Base-by-base conservation (phyloP, 495 filamentous ascomycete genomes). In the Trichoderma gamsii region DNA sequence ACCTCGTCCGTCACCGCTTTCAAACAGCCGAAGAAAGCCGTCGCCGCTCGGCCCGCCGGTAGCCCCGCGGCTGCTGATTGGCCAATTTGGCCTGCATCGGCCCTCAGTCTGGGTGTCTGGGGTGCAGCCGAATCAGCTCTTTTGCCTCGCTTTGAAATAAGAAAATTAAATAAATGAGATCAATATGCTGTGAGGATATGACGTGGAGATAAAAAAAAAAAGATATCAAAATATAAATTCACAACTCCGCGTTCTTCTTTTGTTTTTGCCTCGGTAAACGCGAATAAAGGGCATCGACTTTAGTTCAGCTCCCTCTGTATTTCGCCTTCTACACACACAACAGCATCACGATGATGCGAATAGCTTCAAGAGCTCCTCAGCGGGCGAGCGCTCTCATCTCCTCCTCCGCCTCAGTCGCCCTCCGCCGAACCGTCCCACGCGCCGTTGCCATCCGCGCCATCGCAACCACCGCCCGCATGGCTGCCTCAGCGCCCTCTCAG, bases 11-110 rank as follows among this genome's bases (percentile, higher is more conserved):
- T 65, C 64, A 65, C 38, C 64, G 41, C 64, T 21, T 9, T 23
- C 23, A 29, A 69, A 74, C 70, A 74, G 72, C 74, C 76, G 76
- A 78, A 71, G 74, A 74, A 78, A 77, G 76, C 75, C 76, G 75
- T 35, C 15, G 27, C 63, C 63, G 18, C 29, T 63, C 64, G 70
- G 68, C 65, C 41, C 27, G 35, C 12, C 59, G 32, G 68, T 44
- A 32, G 41, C 44, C 41, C 41, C 44, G 65, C 65, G 41, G 8
- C 43, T 12, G 25, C 15, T 52, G 18, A 66, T 66, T 66, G 65
- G 65, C 27, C 65, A 66, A 66, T 66, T 7, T 27, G 13, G 64
- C 35, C 64, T 65, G 23, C 29, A 61, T 61, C 56, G 56, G 56
- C 56, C 56, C 56, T 21, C n/a, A 3, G 16, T 59, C 51, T 21